Conservation (phyloP, 805 yeast genomes). For the Saturnispora gosingensis region DNA sequence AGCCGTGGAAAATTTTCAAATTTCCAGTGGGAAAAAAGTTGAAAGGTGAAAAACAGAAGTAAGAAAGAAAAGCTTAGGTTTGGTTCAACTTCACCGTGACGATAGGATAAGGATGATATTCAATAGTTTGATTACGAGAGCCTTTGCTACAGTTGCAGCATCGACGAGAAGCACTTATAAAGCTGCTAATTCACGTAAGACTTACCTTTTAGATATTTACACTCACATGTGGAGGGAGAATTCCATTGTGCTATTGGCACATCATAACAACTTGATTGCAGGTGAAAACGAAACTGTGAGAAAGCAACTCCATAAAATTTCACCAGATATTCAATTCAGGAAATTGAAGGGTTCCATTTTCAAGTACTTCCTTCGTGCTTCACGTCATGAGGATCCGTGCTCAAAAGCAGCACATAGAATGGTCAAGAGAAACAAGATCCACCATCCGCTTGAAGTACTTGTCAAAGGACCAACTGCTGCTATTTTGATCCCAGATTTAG, state of each 20-base stretch:
- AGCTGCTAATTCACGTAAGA: conserved; percentile 65
- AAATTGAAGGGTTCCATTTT: conserved; percentile 63
- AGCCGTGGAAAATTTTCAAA: background rate
- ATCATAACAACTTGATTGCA: conserved; percentile 73
- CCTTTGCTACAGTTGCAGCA: conserved; percentile 8
- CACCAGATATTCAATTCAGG: conserved; percentile 34
- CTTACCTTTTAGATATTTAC: conserved; percentile 76
- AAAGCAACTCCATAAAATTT: conserved; percentile 43
- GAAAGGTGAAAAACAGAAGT: background rate
- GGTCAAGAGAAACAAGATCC: conserved; percentile 31
- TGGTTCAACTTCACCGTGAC: background rate
- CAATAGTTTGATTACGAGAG: background rate
- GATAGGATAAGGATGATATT: background rate
- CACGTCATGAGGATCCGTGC: conserved; percentile 67
- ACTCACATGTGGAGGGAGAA: conserved; percentile 56
- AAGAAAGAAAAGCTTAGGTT: background rate
- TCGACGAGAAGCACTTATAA: conserved; percentile 36
- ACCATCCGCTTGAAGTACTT: conserved; percentile 63
- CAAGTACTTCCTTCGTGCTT: conserved; percentile 66
- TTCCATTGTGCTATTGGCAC: conserved; percentile 68
- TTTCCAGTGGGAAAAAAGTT: background rate
- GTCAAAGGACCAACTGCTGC: conserved; percentile 83
- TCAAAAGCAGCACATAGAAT: conserved; percentile 36
- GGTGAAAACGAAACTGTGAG: conserved; percentile 59
- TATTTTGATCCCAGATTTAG: conserved; percentile 54